phyloP scores from a whole-genome alignment of 192 early-diverging fungal genomes.

The Gonapodya sp. region DNA sequence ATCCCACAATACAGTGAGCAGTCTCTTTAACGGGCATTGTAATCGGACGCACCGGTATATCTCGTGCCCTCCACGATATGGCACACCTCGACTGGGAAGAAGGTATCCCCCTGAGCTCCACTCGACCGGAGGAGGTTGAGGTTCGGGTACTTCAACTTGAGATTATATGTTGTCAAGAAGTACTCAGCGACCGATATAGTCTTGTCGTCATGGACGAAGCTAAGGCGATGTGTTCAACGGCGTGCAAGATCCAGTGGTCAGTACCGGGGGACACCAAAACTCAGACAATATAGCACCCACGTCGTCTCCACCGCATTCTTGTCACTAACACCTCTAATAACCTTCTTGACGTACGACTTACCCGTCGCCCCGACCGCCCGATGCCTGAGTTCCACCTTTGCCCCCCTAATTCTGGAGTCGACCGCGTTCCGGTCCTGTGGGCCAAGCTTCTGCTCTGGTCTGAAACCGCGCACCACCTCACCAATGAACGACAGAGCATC shows the following conservation, averaged over 20 bases:
- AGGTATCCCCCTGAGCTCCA: not conserved
- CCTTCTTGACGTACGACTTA: not conserved
- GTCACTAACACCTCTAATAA: not conserved
- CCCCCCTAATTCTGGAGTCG: not conserved
- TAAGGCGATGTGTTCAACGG: not conserved
- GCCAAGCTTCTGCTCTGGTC: not conserved
- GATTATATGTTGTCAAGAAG: not conserved
- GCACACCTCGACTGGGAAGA: not conserved
- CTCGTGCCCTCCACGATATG: not conserved
- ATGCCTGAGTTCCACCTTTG: not conserved
- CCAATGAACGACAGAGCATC: not conserved
- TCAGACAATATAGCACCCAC: not conserved
- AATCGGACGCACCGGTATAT: not conserved
- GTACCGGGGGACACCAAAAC: not conserved
- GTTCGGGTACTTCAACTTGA: not conserved
- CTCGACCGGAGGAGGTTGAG: not conserved
- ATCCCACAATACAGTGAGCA: not conserved
- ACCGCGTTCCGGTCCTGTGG: not conserved
- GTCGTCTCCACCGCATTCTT: not conserved
- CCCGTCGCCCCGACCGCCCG: not conserved
- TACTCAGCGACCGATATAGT: not conserved
- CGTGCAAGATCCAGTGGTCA: not conserved
- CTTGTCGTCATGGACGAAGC: not conserved
- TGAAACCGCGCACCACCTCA: not conserved
- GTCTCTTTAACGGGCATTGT: not conserved